phyloP scores from a whole-genome alignment of 1,284 basidiomycete genomes.

The Ustilago shanxiensis region DNA sequence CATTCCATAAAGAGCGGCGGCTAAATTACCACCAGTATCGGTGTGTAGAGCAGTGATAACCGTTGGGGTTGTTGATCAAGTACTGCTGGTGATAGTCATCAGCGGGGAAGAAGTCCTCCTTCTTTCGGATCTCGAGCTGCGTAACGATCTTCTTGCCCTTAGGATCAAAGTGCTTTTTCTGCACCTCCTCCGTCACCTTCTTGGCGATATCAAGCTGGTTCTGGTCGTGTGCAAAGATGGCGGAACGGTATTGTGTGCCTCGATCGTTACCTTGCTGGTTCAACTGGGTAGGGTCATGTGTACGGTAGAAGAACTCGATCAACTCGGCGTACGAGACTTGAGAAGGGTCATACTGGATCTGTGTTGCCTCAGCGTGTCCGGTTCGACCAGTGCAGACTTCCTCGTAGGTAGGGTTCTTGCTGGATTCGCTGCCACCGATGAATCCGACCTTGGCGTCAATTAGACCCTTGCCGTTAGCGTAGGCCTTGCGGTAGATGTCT shows the following conservation, averaged over 20 bases:
- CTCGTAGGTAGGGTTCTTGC: slow-evolving; percentile 74
- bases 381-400: slow-evolving; percentile 81
- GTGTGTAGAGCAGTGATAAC: slow-evolving; percentile 65
- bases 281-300: slow-evolving; percentile 87
- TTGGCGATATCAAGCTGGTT: slow-evolving; percentile 83
- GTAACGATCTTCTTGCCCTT: slow-evolving; percentile 84
- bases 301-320: slow-evolving; percentile 77
- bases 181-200: slow-evolving; percentile 85
- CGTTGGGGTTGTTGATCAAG: slow-evolving; percentile 62
- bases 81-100: slow-evolving; percentile 69
- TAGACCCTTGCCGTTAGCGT: slow-evolving; percentile 65
- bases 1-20: neutral
- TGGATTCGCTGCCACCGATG: slow-evolving; percentile 63
- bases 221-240: slow-evolving; percentile 84
- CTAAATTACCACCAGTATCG: slow-evolving; percentile 41
- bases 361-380: slow-evolving; percentile 88
- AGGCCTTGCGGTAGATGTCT: slow-evolving; percentile 66
- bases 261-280: slow-evolving; percentile 70
- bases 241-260: slow-evolving; percentile 83
- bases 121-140: slow-evolving; percentile 50
- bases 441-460: slow-evolving; percentile 63
- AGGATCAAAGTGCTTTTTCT: slow-evolving; percentile 80
- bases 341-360: slow-evolving; percentile 84
- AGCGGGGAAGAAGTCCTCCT: slow-evolving; percentile 55
- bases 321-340: slow-evolving; percentile 84